Conservation (phyloP, 2,329 filamentous ascomycete species). For the Phoma herbarum region DNA sequence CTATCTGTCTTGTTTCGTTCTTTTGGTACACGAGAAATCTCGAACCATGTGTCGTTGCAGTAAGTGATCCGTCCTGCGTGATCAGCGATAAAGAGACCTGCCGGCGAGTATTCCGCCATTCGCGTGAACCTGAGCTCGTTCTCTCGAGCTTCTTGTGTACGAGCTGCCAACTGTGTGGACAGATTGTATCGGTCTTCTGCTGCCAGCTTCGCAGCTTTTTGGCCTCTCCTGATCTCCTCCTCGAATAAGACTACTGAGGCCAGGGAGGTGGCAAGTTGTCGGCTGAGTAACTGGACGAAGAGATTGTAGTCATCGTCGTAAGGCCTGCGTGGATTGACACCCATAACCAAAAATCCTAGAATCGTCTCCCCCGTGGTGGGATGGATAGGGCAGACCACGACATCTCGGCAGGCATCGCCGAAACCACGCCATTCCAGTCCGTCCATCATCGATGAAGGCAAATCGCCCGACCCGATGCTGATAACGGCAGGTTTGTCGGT, state of each 20-base stretch:
- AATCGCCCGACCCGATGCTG: constrained; percentile 70
- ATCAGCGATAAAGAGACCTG: constrained; percentile 87
- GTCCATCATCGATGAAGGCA: constrained; percentile 71
- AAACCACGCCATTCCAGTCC: constrained; percentile 76
- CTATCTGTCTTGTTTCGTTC: constrained; percentile 65
- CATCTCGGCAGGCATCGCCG: constrained; percentile 72
- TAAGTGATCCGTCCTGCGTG: constrained; percentile 75
- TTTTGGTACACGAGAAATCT: constrained; percentile 72
- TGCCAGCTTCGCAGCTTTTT: constrained; percentile 76
- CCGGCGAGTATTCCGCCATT: constrained; percentile 85
- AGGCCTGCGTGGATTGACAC: constrained; percentile 78
- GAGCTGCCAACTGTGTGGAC: constrained; percentile 74
- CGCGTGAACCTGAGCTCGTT: constrained; percentile 81
- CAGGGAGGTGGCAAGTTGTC: constrained; percentile 80
- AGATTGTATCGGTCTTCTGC: constrained; percentile 80
- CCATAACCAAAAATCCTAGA: constrained; percentile 80
- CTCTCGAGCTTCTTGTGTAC: constrained; percentile 64
- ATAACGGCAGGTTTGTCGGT: constrained; percentile 72
- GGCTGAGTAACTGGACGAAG: constrained; percentile 76
- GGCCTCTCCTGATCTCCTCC: constrained; percentile 79
- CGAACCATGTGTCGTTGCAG: constrained; percentile 79
- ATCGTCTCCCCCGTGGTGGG: constrained; percentile 77
- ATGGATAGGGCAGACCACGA: constrained; percentile 81
- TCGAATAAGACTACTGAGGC: constrained; percentile 85
- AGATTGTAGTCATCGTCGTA: constrained; percentile 83